Evolutionary conservation across 116 monocot genomes (phyloP), one percentile per base, ranked within the genome.

Genomic region (Iris pallida): DNA sequence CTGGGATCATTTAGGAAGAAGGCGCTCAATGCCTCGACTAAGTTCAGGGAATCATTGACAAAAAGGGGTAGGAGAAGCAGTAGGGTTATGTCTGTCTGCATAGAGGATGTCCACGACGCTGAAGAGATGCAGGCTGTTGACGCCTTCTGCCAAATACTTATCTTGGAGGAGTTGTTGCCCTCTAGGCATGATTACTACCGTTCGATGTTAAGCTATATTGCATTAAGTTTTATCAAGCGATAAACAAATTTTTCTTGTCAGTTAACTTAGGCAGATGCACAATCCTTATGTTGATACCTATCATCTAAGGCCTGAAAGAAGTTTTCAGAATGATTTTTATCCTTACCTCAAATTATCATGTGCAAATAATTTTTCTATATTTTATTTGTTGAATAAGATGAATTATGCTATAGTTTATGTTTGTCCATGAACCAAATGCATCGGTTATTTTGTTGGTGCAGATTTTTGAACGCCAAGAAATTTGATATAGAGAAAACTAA

Each of bases 401-500:
- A 30, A 30, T 30, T 30, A 30, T 30, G 30, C 30, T 30, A 30
- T 30, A 30, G 30, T 30, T 3, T 30, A 30, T 30, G 30, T 30
- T 3, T 30, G 30, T 30, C 30, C 30, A 3, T 30, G 30, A 30
- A 30, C 30, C 0, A 30, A 30, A 30, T 30, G 30, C 30, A 30
- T 30, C 30, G 30, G 3, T 30, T 30, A 30, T 30, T 30, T 30
- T 30, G 30, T 30, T 30, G 30, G 30, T 71, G 57, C 78, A 98
- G 98, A 81, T 98, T 98, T 77, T 63, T 98, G 57, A 98, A 86
- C 70, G 93, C 98, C 53, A 81, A 90, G 61, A 98, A 93, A 66
- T 98, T 90, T 75, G 93, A 98, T 70, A 73, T 90, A 53, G 98
- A 93, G 72, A 98, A 93, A 70, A 70, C 93, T 58, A 98, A 93